Evolutionary conservation across 129 eudicot species (phyloP), one percentile per base, ranked within the genome.

Genomic region (Lonicera japonica): DNA sequence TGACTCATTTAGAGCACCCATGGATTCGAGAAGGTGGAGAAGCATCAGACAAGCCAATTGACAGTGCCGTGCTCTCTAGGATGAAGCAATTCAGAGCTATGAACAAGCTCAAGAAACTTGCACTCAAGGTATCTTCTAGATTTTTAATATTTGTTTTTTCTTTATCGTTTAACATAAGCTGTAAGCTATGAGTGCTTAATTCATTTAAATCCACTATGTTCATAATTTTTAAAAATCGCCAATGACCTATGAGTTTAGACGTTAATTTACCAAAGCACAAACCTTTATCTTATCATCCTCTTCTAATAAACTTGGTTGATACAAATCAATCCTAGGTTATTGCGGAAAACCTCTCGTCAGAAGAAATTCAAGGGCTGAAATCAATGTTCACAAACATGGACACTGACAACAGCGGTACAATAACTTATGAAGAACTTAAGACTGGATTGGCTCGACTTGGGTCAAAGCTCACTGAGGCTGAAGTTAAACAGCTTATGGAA

Each of bases 1-100:
- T 20, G 51, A 24, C 10, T 58, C 54, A 7, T 54, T 25, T 58
- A 91, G 97, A 91, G 76, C 97, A 91, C 75, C 97, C 94, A 63
- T 91, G 97, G 97, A 71, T 91, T 51, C 76, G 80, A 72, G 95
- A 91, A 77, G 95, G 79, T 18, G 97, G 94, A 67, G 89, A 87
- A 61, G 97, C 97, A 72, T 87, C 97, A 52, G 97, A 91, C 68
- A 87, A 84, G 56, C 95, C 97, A 53, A 87, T 91, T 12, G 95
- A 91, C 59, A 80, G 97, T 69, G 97, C 97, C 8, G 97, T 91
- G 10, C 88, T 91, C 16, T 79, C 95, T 12, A 84, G 97, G 77
- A 91, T 91, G 97, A 91, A 91, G 75, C 97, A 91, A 72, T 91
- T 91, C 77, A 66, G 97, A 75, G 97, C 95, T 47, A 91, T 91